These are phyloP conservation scores for Pseudonitzschia pungens DNA, from an alignment of 108 stramenopile species.

Conservation along the genomic window DNA sequence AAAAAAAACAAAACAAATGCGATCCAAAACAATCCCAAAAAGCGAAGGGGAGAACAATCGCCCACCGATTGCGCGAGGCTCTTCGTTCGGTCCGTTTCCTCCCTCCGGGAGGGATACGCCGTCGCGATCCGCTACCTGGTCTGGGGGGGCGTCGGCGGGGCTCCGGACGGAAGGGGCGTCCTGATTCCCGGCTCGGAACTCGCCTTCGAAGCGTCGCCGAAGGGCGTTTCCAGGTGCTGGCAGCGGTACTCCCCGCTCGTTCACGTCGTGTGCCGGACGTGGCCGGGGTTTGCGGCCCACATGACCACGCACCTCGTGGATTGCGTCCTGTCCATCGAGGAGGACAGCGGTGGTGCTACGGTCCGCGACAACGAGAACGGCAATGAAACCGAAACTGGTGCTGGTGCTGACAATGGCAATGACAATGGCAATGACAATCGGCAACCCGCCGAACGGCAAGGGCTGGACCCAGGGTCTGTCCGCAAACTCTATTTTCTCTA, in stretches of 20 bases:
- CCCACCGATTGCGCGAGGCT: slow-evolving; percentile 49
- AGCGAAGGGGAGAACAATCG: slow-evolving; percentile 27
- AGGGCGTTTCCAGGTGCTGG: slow-evolving; percentile 48
- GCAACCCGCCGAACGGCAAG: slow-evolving; percentile 16
- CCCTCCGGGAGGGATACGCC: slow-evolving; percentile 48
- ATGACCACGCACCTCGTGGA: slow-evolving; percentile 70
- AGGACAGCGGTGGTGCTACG: slow-evolving; percentile 19
- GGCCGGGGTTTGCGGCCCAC: slow-evolving; percentile 65
- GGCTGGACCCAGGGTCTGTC: slow-evolving; percentile 23
- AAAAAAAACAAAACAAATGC: slow-evolving; percentile 8
- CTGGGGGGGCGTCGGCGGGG: slow-evolving; percentile 47
- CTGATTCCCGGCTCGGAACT: slow-evolving; percentile 30
- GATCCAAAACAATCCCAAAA: slow-evolving; percentile 6
- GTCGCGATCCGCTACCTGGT: slow-evolving; percentile 50
- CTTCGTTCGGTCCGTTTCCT: slow-evolving; percentile 47
- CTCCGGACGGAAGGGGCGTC: slow-evolving; percentile 27
- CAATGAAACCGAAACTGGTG: too few relatives aligned
- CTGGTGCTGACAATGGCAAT: too few relatives aligned
- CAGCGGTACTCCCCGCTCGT: slow-evolving; percentile 56
- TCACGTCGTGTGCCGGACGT: slow-evolving; percentile 39
- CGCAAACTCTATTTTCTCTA: slow-evolving; percentile 48
- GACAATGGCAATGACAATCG: too few relatives aligned
- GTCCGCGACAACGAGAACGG: slow-evolving; percentile 17
- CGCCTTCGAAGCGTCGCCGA: slow-evolving; percentile 36
- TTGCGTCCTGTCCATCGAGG: slow-evolving; percentile 56